Evolutionary conservation across 2,329 filamentous ascomycete genomes (phyloP), one percentile per base, ranked within the genome.

Genomic region (Fusarium veterinarium): DNA sequence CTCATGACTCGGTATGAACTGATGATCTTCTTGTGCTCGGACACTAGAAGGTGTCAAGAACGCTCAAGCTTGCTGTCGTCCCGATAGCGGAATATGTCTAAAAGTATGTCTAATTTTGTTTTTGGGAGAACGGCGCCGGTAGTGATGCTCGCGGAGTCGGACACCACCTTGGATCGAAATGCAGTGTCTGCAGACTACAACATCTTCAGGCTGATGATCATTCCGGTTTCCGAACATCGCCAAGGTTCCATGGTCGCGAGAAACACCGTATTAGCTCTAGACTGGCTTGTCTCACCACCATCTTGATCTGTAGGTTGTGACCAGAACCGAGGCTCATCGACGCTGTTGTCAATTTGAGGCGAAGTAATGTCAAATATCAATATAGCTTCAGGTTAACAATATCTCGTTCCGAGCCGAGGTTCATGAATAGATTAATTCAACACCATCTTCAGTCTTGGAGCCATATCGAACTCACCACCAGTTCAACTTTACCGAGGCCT

Each of bases 21-120:
- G 55, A 37, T 49, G 16, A 12, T 49, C 19, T 0, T 57, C 19
- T 49, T 49, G 30, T 35, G 41, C 31, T 48, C 42, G 23, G 40
- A 33, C 55, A 33, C 41, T 58, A 58, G 31, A 49, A 58, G 23
- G 12, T 65, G 40, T 64, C 44, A 62, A 28, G 48, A 35, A 31
- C 30, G 23, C 23, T 35, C 12, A 23, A 25, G 23, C 19, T n/a
- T 17, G 11, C 4, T 49, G 41, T 46, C 31, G 31, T 49, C 28
- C 30, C 40, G 38, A 33, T n/a, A 28, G 31, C 37, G 37, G 49
- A 35, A 37, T n/a, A 49, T 49, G 40, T 48, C 19, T 57, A 48
- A 46, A 28, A 10, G 8, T 23, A 49, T 58, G 23, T 19, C 19
- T 58, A 37, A n/a, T n/a, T 16, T 35, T 58, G 40, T 28, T 58